Base-by-base conservation (phyloP, 2,329 filamentous ascomycete genomes). In the Trichoderma atrobrunneum region DNA sequence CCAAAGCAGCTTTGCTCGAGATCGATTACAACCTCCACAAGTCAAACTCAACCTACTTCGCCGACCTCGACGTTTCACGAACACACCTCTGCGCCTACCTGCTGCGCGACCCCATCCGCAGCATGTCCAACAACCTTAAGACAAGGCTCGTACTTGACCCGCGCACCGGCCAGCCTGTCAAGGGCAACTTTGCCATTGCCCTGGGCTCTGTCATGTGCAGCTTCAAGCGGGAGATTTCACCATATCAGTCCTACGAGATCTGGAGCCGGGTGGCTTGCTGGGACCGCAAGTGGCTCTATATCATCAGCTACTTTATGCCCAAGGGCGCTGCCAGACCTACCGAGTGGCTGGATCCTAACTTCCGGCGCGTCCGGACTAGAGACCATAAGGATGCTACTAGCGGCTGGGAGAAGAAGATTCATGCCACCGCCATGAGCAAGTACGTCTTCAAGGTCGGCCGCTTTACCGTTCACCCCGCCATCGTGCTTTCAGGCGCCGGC, bases 21-120 rank as follows among this genome's bases (percentile, higher is more conserved):
- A 93, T 91, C 77, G 95, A 97, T 83, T 94, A 94, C 84, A 95
- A 96, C 83, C 79, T 94, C 57, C 92, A 95, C 86, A 94, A 95
- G 80, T 91, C 90, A 74, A 93, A 94, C 84, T 90, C 88, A 76
- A 97, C 94, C 34, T 97, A 97, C 84, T 97, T 97, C 79, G 85
- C 90, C 75, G 94, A 97, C 81, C 89, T 97, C 75, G 94, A 97
- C 81, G 88, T 95, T 73, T 90, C 92, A 51, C 92, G 96, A 71
- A 92, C 92, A 0, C 93, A 97, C 75, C 88, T 96, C 10, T 89
- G 97, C 68, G 91, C 90, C 63, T 89, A 90, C 75, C 83, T 95
- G 3, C 84, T 91, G 68, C 87, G 86, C 24, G 86, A 87, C 0
- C 90, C 89, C 1, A 85, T 92, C 78, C 82, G 85, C 54, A 82